Evolutionary conservation across 139 green algal genomes (phyloP), one percentile per base, ranked within the genome.

Genomic region (Eudorina sp.): DNA sequence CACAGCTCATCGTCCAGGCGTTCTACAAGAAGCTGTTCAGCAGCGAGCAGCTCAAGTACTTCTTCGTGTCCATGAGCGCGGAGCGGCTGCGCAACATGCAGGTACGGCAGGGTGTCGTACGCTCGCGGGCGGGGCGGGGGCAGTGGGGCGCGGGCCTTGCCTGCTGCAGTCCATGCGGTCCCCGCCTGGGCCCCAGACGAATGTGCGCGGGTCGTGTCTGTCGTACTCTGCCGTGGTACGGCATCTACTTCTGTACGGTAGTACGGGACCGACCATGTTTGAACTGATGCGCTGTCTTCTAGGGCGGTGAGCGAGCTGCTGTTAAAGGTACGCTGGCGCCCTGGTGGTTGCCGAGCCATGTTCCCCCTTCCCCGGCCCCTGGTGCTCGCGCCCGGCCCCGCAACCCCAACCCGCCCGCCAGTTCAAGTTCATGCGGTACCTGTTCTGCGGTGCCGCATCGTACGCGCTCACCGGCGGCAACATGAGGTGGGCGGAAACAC

Each of bases 1-100:
- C 48, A 72, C 80, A 86, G 82, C 23, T 19, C 18, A 66, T 88
- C 45, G 31, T 80, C 19, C 34, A 70, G 19, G 46, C 82, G 43
- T 88, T 88, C 45, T 88, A 88, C 82, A 69, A 70, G 64, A 51
- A 51, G 27, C 82, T 88, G 19, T 85, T 85, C 55, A 18, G 21
- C 53, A 70, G 55, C 40, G 78, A 85, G 53, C 13, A 85, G 53
- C 78, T 85, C 25, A 73, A 73, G 38, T 85, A 85, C 53, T 85
- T 85, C 36, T 85, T 85, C 78, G 78, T 74, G 18, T 53, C 58
- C 38, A 3, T 88, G 66, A 45, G 21, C 45, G n/a, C 19, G 31
- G 66, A 80, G 46, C 64, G 82, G 2, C 82, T 88, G 23, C 45
- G 82, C 4, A 88, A 38, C 68, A 88, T 80, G 82, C 82, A 85